Conservation (phyloP, 192 early-diverging fungal species). For the Backusella australiensis region DNA sequence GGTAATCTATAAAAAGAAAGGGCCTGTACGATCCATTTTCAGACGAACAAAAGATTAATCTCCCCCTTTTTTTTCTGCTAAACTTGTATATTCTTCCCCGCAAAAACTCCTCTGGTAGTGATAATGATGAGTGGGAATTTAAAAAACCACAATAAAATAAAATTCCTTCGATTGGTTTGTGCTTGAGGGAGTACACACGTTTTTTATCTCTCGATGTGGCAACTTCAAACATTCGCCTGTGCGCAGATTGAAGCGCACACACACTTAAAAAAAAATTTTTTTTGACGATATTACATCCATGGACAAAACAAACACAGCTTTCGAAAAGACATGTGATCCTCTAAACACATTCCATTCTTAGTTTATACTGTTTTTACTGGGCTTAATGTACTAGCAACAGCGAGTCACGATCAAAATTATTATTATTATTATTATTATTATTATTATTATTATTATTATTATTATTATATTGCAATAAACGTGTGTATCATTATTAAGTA, state of each 20-base stretch:
- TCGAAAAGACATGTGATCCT: background rate
- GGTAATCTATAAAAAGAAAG: slow-evolving; percentile 2
- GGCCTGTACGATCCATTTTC: background rate
- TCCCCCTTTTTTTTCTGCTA: background rate
- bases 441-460: background rate
- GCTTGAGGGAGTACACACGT: background rate
- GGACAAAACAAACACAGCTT: background rate
- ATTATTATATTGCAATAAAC: background rate
- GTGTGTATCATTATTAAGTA: background rate
- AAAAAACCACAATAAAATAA: slow-evolving; percentile 2
- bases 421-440: background rate
- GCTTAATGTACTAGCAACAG: background rate
- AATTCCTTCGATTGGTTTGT: background rate
- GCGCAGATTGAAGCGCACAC: background rate
- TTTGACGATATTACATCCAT: background rate
- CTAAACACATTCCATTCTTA: background rate
- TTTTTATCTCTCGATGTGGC: slow-evolving; percentile 3
- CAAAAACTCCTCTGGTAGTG: background rate
- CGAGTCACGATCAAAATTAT: background rate
- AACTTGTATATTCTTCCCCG: slow-evolving; percentile 6
- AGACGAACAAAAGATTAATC: background rate
- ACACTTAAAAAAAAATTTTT: background rate
- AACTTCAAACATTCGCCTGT: slow-evolving; percentile 8
- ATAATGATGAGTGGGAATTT: background rate
- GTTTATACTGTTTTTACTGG: background rate